Evolutionary conservation across 2,329 filamentous ascomycete genomes (phyloP), one percentile per base, ranked within the genome.

Genomic region (Penicillium sp.): DNA sequence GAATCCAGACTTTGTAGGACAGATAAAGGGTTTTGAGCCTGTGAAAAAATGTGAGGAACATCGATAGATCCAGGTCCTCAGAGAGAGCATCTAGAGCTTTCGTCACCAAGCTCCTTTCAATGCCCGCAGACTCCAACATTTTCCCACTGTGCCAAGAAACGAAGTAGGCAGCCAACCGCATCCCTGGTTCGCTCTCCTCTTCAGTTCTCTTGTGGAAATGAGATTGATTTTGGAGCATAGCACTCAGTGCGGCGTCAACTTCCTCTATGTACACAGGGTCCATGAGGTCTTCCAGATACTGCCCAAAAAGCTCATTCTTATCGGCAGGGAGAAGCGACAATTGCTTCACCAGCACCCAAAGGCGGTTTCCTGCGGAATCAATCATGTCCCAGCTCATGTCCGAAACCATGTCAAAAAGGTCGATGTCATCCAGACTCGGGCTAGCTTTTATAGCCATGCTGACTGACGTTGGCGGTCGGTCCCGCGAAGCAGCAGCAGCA

Each of bases 31-130:
- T 49, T 28, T 51, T 50, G 5, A 73, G 52, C 42, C 63, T 58
- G 3, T 56, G 47, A 35, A 63, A 56, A 44, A 71, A 73, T 1
- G 18, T 25, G n/a, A 47, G 38, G 29, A 71, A 67, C 5, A 49
- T 49, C 1, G 33, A 11, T 9, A 36, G 12, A 9, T 28, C 33
- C 1, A 62, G 48, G 18, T 64, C 60, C 4, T 26, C 34, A 12
- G 48, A 38, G 4, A 52, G 39, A 8, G 43, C 47, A 25, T 18
- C 29, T 7, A 53, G 43, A 3, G 45, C 47, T n/a, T 43, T 26
- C 27, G 37, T 25, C n/a, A 51, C 12, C 1, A 25, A 9, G 1
- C 34, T 24, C 3, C 24, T 41, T 1, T 40, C 18, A 18, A 55
- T 25, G 5, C 50, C 51, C 18, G 1, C 9, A 25, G 29, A 12